A percentile compares a stretch with the other conserved stretches of the same genome.
phyloP scores from a whole-genome alignment of 2,329 filamentous ascomycete genomes.

The Stachybotrys chartarum region DNA sequence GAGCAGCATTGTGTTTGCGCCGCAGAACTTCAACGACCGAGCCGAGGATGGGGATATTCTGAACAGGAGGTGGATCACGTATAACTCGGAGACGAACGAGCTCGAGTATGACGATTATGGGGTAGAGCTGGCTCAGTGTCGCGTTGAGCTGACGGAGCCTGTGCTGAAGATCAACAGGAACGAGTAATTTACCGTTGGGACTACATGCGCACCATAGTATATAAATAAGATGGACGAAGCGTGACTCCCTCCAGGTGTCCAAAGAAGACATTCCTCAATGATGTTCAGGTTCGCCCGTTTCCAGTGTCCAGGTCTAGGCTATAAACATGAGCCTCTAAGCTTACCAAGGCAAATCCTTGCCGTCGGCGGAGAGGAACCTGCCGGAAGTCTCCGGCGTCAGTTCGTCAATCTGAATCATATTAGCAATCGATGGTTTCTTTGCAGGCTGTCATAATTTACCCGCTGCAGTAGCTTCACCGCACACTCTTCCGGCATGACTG shows the following conservation, averaged over 20 bases:
- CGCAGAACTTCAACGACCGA: conserved; percentile 23
- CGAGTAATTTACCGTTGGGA: not conserved
- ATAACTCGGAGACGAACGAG: conserved; percentile 12
- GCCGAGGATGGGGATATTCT: conserved; percentile 27
- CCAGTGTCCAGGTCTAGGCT: too few species aligned
- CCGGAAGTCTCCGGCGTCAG: not conserved
- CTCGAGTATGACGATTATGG: conserved; percentile 22
- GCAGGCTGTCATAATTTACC: not conserved
- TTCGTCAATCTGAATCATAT: not conserved
- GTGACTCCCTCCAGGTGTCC: too few species aligned
- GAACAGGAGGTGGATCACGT: conserved; percentile 24
- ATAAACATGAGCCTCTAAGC: too few species aligned
- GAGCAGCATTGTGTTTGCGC: conserved; percentile 23
- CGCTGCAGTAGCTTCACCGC: not conserved
- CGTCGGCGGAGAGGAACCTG: not conserved
- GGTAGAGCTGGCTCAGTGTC: conserved; percentile 20
- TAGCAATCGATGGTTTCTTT: not conserved
- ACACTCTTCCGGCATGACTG: not conserved
- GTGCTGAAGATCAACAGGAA: conserved; percentile 6
- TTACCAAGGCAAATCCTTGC: not conserved
- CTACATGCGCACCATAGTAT: too few species aligned
- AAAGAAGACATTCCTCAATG: too few species aligned
- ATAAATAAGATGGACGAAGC: too few species aligned
- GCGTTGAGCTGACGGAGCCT: conserved; percentile 19
- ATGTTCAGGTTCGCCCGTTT: too few species aligned